phyloP scores from a whole-genome alignment of 2,329 filamentous ascomycete species.

The Arthrobotrys musiformis region DNA sequence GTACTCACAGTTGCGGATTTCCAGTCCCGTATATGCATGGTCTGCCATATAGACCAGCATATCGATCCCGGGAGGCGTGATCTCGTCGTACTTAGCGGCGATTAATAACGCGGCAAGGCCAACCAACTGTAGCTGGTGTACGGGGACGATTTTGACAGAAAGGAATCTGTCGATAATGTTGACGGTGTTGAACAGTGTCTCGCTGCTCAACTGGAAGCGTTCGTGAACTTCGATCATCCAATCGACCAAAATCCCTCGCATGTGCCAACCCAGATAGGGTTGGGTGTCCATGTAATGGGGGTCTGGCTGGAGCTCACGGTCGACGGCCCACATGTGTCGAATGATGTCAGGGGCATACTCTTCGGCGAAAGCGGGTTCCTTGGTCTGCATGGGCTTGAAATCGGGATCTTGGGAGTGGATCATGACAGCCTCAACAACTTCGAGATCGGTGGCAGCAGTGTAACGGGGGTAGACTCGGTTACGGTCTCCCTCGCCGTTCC shows the following conservation, averaged over 20 bases:
- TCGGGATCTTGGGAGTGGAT: not conserved
- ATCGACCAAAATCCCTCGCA: constrained; percentile 96
- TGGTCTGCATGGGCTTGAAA: not conserved
- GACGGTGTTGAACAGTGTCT: constrained; percentile 92
- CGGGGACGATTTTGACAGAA: constrained; percentile 90
- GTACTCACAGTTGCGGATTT: constrained; percentile 87
- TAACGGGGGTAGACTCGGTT: not conserved
- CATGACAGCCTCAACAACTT: constrained; percentile 15
- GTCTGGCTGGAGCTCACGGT: constrained; percentile 80
- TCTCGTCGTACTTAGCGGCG: constrained; percentile 98
- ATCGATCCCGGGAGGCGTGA: constrained; percentile 88
- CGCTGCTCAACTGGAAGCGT: constrained; percentile 88
- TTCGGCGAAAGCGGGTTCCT: not conserved
- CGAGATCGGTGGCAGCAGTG: not conserved
- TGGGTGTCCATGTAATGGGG: constrained; percentile 97
- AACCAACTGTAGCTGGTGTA: constrained; percentile 93
- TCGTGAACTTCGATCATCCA: constrained; percentile 97
- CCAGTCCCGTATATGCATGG: constrained; percentile 84
- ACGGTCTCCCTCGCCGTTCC: not conserved
- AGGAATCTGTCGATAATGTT: constrained; percentile 99
- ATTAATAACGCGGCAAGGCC: constrained; percentile 95
- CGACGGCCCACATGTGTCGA: constrained; percentile 1
- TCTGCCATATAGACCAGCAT: constrained; percentile 99
- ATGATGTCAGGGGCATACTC: constrained; percentile 44
- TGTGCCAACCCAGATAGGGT: constrained; percentile 98